Evolutionary conservation across 371 early-diverging fungal genomes (phyloP).

Genomic region (Coemansia sp.): DNA sequence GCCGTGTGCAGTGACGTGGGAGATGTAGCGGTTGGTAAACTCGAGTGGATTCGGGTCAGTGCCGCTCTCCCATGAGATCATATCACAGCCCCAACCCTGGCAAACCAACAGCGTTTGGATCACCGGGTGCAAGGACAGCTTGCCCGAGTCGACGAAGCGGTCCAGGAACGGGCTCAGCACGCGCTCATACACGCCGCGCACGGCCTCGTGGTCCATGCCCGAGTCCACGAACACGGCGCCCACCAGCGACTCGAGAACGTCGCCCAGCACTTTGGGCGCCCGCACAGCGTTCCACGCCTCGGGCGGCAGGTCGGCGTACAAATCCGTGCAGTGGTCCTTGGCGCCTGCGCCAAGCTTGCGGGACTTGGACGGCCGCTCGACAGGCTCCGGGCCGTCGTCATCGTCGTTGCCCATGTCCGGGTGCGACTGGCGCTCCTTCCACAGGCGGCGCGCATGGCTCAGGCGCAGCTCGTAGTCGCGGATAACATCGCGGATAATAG

Average conservation of each 20-base stretch:
- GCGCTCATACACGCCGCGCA: conserved; percentile 52
- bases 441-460: conserved; percentile 48
- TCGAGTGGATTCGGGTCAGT: conserved; percentile 33
- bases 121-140: conserved; percentile 49
- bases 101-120: conserved; percentile 47
- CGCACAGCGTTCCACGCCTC: conserved; percentile 72
- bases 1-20: conserved; percentile 28
- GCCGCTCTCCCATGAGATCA: conserved; percentile 22
- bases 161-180: conserved; percentile 48
- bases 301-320: conserved; percentile 39
- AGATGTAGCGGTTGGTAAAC: conserved; percentile 23
- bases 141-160: conserved; percentile 51
- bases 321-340: neutral
- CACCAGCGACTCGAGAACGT: conserved; percentile 83
- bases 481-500: conserved; percentile 55
- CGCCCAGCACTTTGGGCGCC: conserved; percentile 86
- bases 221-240: conserved; percentile 90
- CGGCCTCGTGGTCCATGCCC: conserved; percentile 62
- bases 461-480: conserved; percentile 53
- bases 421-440: conserved; percentile 12
- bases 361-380: neutral
- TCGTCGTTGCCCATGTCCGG: neutral
- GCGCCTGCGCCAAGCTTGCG: neutral
- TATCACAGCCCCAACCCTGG: conserved; percentile 48
- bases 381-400: neutral